These are phyloP conservation scores for Aspergillus intermedius DNA, from an alignment of 2,329 filamentous ascomycete species.

Conservation along the genomic window DNA sequence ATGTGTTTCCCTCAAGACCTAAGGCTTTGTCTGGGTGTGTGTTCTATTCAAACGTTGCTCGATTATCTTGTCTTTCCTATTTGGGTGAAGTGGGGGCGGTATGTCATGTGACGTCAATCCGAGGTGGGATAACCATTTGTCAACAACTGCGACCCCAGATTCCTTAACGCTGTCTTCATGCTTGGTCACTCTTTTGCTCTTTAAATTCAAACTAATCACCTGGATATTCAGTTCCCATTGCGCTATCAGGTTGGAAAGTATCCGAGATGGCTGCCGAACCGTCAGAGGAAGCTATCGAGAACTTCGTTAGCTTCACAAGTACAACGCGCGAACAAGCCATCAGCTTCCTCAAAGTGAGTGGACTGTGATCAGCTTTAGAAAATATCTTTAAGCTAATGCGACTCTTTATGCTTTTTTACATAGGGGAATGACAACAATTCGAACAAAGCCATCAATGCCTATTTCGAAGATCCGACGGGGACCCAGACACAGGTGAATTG, in stretches of 20 bases:
- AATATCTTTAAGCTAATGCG: constrained; percentile 8
- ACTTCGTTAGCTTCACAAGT: constrained; percentile 37
- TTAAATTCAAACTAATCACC: too few relatives aligned
- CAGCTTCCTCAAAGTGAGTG: constrained; percentile 34
- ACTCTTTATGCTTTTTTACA: background rate
- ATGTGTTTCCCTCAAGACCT: too few relatives aligned
- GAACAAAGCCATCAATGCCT: constrained; percentile 43
- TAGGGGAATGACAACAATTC: constrained; percentile 41
- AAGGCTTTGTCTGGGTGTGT: too few relatives aligned
- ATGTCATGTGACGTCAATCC: constrained; percentile 1
- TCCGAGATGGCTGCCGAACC: constrained; percentile 31
- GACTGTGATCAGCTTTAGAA: background rate
- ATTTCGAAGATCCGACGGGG: constrained; percentile 39
- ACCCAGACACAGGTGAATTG: constrained; percentile 26
- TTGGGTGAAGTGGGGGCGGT: too few relatives aligned
- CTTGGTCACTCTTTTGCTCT: background rate
- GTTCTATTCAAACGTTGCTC: too few relatives aligned
- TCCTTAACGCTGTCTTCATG: too few relatives aligned
- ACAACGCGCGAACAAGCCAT: constrained; percentile 35
- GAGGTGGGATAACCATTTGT: background rate
- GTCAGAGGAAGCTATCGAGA: constrained; percentile 34
- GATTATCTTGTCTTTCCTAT: too few relatives aligned
- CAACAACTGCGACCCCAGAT: background rate
- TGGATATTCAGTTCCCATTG: background rate
- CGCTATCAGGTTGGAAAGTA: background rate